Conservation (phyloP, 768 basidiomycete genomes). For the Russula sp. region DNA sequence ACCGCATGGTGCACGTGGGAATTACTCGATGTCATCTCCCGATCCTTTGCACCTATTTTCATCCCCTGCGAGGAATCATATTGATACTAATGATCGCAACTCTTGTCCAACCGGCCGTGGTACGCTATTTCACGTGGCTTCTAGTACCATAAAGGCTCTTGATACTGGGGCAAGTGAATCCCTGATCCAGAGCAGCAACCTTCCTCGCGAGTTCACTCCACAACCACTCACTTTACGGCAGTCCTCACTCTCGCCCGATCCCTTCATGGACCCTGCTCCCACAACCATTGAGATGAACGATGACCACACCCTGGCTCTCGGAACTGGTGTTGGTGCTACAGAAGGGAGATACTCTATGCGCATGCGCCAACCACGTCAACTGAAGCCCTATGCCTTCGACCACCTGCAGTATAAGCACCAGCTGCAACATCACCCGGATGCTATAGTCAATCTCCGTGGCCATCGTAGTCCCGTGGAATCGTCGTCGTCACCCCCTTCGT, state of each 20-base stretch:
- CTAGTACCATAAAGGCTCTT: neutral
- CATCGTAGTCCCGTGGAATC: too few relatives aligned
- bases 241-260: neutral
- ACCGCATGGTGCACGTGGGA: neutral
- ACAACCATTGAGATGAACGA: neutral
- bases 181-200: neutral
- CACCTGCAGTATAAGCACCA: slow-evolving; percentile 43
- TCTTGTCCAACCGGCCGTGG: neutral
- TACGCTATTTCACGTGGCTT: neutral
- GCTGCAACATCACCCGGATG: slow-evolving; percentile 53
- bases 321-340: neutral
- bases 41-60: slow-evolving; percentile 2
- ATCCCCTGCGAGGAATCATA: neutral
- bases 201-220: too few relatives aligned
- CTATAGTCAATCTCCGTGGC: slow-evolving; percentile 48
- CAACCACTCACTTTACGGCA: neutral
- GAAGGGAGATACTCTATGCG: slow-evolving; percentile 41
- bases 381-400: slow-evolving; percentile 57
- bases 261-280: neutral
- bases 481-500: slow-evolving; percentile 12
- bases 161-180: neutral
- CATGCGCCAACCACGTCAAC: slow-evolving; percentile 48
- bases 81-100: neutral
- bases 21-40: neutral
- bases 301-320: slow-evolving; percentile 1